phyloP scores from a whole-genome alignment of 2,329 filamentous ascomycete genomes.

The Aschersonia sp. region DNA sequence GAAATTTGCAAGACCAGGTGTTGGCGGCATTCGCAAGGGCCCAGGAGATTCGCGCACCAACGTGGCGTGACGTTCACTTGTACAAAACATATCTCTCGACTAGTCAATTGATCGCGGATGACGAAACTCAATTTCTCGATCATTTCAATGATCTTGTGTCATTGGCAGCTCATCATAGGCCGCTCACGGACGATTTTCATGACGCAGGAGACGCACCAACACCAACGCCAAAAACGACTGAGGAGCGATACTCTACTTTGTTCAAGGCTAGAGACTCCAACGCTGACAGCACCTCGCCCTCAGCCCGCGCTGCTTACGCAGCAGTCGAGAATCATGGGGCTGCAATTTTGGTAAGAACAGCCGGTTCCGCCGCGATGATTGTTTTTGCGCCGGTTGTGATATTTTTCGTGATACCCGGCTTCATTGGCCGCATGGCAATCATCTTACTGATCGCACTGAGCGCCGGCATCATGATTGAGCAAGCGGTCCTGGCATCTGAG shows the following conservation, averaged over 20 bases:
- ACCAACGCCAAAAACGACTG: slow-evolving; percentile 9
- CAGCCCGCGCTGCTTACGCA: not conserved
- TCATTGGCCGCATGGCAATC: slow-evolving; percentile 42
- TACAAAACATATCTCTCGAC: slow-evolving; percentile 39
- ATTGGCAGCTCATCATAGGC: slow-evolving; percentile 4
- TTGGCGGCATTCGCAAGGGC: slow-evolving; percentile 42
- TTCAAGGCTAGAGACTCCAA: not conserved
- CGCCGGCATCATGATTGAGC: slow-evolving; percentile 17
- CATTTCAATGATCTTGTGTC: slow-evolving; percentile 38
- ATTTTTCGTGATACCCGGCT: slow-evolving; percentile 41
- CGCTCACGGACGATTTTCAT: slow-evolving; percentile 2
- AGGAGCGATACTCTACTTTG: slow-evolving; percentile 2
- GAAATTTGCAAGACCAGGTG: slow-evolving; percentile 32
- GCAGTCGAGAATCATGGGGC: not conserved
- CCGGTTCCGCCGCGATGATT: slow-evolving; percentile 8
- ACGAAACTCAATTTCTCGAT: slow-evolving; percentile 47
- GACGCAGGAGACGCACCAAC: slow-evolving; percentile 9
- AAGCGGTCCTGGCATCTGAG: slow-evolving; percentile 10
- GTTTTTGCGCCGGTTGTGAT: slow-evolving; percentile 42
- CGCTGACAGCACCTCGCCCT: slow-evolving; percentile 1
- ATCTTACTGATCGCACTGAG: slow-evolving; percentile 36
- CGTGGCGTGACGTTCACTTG: slow-evolving; percentile 28
- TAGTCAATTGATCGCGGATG: slow-evolving; percentile 38
- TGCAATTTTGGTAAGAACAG: slow-evolving; percentile 1
- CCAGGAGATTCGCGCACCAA: slow-evolving; percentile 33